A percentile compares a stretch with the other conserved stretches of the same genome.
These are phyloP conservation scores for Gnaphalium uliginosum DNA, from an alignment of 129 eudicot species.

Conservation along the genomic window DNA sequence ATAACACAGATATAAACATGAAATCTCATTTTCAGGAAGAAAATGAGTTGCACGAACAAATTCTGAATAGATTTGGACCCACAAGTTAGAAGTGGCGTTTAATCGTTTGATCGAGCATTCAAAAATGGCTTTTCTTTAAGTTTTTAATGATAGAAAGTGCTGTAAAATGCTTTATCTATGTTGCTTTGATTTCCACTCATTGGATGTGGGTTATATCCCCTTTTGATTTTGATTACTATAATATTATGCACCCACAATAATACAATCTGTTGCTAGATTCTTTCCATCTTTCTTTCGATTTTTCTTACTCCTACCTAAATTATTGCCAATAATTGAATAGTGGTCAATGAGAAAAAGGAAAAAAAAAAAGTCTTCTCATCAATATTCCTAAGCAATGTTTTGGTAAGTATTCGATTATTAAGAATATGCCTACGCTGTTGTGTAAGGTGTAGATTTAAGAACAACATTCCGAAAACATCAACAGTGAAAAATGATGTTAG, in stretches of 20 bases:
- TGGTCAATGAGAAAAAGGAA: constrained; percentile 4
- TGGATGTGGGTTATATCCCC: constrained; percentile 36
- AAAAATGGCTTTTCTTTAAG: constrained; percentile 9
- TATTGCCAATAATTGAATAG: constrained; percentile 30
- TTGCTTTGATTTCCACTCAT: constrained; percentile 60
- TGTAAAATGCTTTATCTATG: constrained; percentile 38
- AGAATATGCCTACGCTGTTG: not conserved
- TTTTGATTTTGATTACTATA: constrained; percentile 22
- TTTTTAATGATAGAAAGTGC: constrained; percentile 20
- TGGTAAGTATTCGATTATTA: too few species aligned
- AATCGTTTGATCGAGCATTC: constrained; percentile 16
- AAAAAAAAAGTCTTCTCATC: constrained; percentile 12
- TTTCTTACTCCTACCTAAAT: constrained; percentile 9
- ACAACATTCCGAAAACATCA: not conserved
- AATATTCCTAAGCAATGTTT: constrained; percentile 27
- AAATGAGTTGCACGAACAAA: constrained; percentile 18
- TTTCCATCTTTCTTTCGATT: constrained; percentile 23
- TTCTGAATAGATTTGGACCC: constrained; percentile 13
- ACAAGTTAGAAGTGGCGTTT: constrained; percentile 9
- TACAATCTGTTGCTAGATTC: constrained; percentile 31
- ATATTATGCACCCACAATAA: constrained; percentile 34
- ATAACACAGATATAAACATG: not conserved
- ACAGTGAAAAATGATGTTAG: too few species aligned
- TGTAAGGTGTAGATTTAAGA: not conserved
- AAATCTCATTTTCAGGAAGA: not conserved